These are phyloP conservation scores for Verbascum thapsus DNA, from an alignment of 257 asterid genomes.

Conservation along the genomic window DNA sequence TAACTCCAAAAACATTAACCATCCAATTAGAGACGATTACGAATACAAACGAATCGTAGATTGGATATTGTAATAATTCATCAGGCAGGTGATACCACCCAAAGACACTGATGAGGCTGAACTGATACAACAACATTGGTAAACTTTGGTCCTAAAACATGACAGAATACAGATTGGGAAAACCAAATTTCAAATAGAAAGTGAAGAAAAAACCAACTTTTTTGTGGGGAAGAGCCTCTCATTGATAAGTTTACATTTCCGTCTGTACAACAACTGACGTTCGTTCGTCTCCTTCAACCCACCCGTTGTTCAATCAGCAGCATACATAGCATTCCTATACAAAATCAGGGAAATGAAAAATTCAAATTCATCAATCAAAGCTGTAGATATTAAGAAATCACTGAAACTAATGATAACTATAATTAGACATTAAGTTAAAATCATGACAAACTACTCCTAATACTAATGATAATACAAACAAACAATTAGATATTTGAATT, in stretches of 20 bases:
- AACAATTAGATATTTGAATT: not conserved
- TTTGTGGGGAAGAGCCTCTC: conserved; percentile 18
- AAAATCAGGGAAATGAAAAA: conserved; percentile 16
- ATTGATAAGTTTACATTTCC: conserved; percentile 25
- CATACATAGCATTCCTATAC: not conserved
- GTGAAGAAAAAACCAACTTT: not conserved
- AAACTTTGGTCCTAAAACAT: not conserved
- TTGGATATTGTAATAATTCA: conserved; percentile 8
- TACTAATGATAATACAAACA: not conserved
- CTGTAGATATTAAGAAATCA: not conserved
- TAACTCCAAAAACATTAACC: too few relatives aligned
- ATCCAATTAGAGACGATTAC: not conserved
- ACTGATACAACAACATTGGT: not conserved
- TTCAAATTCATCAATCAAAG: not conserved
- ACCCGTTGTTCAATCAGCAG: not conserved
- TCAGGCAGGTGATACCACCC: conserved; percentile 9
- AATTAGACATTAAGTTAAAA: not conserved
- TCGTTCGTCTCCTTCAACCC: conserved; percentile 10
- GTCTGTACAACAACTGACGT: conserved; percentile 29
- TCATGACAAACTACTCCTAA: not conserved
- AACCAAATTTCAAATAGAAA: not conserved
- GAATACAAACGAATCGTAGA: not conserved
- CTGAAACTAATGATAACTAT: not conserved
- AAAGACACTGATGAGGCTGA: conserved; percentile 1
- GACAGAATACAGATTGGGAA: not conserved